These are phyloP conservation scores for Alliaria petiolata DNA, from an alignment of 345 rosid genomes.

Conservation along the genomic window DNA sequence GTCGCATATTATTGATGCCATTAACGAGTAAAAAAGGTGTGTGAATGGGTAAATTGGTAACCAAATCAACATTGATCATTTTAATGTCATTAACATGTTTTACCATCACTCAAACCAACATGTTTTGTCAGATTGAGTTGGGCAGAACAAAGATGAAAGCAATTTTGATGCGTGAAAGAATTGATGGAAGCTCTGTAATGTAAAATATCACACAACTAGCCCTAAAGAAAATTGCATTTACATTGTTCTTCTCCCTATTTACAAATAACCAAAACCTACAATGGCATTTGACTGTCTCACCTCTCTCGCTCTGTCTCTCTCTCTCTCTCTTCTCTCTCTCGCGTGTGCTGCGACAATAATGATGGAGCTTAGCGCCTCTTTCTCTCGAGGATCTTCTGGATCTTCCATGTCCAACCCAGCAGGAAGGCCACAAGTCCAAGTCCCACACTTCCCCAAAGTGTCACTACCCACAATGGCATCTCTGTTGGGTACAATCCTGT, in stretches of 20 bases:
- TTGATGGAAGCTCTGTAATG: constrained; percentile 26
- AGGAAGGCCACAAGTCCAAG: constrained; percentile 50
- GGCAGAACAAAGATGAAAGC: constrained; percentile 18
- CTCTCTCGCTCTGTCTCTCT: constrained; percentile 9
- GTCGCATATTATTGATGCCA: not conserved
- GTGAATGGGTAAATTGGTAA: not conserved
- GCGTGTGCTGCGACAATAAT: not conserved
- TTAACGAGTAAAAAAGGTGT: not conserved
- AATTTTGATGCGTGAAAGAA: constrained; percentile 26
- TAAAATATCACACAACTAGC: constrained; percentile 19
- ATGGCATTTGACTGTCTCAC: constrained; percentile 33
- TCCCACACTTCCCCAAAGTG: constrained; percentile 71
- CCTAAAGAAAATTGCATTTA: constrained; percentile 39
- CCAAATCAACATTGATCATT: not conserved
- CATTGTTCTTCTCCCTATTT: constrained; percentile 30
- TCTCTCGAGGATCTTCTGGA: constrained; percentile 50
- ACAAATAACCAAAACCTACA: constrained; percentile 19
- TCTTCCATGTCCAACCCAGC: constrained; percentile 74
- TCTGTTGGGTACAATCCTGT: constrained; percentile 81
- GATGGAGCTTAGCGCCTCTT: constrained; percentile 57
- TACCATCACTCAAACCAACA: not conserved
- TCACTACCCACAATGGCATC: constrained; percentile 78
- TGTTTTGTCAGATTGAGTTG: not conserved
- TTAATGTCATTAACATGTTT: not conserved
- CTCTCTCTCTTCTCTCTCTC: too few relatives aligned